These are phyloP conservation scores for Botrytis pseudocinerea DNA, from an alignment of 2,329 filamentous ascomycete genomes.

Conservation along the genomic window DNA sequence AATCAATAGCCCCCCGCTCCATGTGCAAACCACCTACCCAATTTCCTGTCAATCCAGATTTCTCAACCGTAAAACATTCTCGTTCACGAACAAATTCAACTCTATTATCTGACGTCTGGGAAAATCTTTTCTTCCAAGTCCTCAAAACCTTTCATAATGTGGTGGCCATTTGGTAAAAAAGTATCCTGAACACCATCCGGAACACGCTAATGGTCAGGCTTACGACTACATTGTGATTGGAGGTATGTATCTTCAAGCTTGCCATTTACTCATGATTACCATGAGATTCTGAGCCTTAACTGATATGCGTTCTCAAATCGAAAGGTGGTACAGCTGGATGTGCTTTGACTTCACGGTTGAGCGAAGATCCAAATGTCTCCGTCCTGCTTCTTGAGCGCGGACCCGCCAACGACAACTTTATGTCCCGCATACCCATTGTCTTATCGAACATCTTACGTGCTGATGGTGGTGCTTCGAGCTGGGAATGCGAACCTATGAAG, in stretches of 20 bases:
- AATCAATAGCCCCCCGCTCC: too few relatives aligned
- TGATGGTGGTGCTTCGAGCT: not conserved
- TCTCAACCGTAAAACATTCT: too few relatives aligned
- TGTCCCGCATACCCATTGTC: conserved; percentile 9
- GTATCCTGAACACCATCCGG: not conserved
- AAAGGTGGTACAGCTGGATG: conserved; percentile 47
- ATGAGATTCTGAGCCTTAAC: too few relatives aligned
- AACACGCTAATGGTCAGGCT: not conserved
- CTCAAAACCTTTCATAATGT: not conserved
- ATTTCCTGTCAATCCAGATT: too few relatives aligned
- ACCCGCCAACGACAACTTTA: conserved; percentile 7
- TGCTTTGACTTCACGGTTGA: conserved; percentile 44
- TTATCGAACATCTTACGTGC: not conserved
- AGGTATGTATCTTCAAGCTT: not conserved
- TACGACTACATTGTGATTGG: conserved; percentile 12
- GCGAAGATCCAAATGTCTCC: conserved; percentile 41
- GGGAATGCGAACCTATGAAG: conserved; percentile 9
- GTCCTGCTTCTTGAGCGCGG: conserved; percentile 47
- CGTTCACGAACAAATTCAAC: too few relatives aligned
- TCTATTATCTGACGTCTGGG: too few relatives aligned
- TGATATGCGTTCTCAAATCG: too few relatives aligned
- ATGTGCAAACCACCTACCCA: too few relatives aligned
- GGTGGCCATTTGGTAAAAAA: conserved; percentile 1
- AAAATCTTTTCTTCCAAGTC: not conserved
- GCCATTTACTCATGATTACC: too few relatives aligned